Conservation (phyloP, 176 grass and related monocot species). For the Hyparrhenia diplandra region DNA sequence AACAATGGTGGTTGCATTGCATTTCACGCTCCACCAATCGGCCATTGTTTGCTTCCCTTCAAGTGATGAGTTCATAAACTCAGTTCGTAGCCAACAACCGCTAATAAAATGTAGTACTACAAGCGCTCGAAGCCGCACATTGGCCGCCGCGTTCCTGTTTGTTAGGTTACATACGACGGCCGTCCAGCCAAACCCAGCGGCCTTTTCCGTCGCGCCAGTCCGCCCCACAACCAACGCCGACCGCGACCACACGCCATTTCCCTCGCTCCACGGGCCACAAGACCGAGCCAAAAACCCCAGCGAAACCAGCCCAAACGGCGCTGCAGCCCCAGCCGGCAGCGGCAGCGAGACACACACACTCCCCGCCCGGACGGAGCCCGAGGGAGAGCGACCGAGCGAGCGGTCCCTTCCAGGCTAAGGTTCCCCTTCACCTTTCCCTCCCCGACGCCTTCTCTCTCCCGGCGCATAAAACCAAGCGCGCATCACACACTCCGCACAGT, state of each 20-base stretch:
- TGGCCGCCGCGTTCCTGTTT: background rate
- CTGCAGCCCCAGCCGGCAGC: background rate
- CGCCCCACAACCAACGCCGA: background rate
- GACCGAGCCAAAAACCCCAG: background rate
- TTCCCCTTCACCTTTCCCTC: background rate
- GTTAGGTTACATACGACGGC: too few species aligned
- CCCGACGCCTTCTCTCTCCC: background rate
- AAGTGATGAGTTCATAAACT: background rate
- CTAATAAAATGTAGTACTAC: too few species aligned
- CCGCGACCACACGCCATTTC: background rate
- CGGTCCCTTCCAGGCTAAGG: conserved; percentile 45
- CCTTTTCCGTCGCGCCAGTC: background rate
- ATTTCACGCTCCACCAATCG: background rate
- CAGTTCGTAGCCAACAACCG: background rate
- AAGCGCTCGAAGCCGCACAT: too few species aligned
- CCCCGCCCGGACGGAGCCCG: background rate
- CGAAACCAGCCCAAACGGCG: background rate
- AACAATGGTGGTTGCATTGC: background rate
- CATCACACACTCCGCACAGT: background rate
- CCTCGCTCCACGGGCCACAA: too few species aligned
- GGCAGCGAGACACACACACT: background rate
- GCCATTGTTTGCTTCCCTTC: background rate
- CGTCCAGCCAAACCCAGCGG: background rate
- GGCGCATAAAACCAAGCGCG: conserved; percentile 39
- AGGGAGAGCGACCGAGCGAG: background rate